Evolutionary conservation across 2,329 filamentous ascomycete genomes (phyloP).

Genomic region (Aureobasidium sp.): DNA sequence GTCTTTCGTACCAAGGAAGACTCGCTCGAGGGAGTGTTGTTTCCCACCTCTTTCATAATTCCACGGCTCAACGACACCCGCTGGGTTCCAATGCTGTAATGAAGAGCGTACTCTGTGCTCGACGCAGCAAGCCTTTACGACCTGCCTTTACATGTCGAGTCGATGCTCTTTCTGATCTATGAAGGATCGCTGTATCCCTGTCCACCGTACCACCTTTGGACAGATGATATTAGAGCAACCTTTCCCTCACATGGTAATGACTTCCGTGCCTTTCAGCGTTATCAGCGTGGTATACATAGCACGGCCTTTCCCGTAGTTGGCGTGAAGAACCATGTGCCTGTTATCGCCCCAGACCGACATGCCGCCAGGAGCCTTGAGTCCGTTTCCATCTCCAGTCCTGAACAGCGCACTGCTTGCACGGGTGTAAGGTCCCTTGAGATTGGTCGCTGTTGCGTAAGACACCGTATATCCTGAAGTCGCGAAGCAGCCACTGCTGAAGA

Average conservation of each 20-base stretch:
- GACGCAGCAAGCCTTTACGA: not conserved
- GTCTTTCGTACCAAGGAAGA: not conserved
- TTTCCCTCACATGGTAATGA: not conserved
- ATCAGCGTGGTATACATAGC: constrained; percentile 14
- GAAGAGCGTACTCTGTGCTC: not conserved
- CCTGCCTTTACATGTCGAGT: not conserved
- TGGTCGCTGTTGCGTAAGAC: constrained; percentile 20
- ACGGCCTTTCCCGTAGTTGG: constrained; percentile 17
- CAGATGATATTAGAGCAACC: no score
- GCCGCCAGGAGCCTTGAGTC: constrained; percentile 24
- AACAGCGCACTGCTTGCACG: constrained; percentile 19
- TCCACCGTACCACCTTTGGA: no score
- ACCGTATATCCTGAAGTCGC: constrained; percentile 20
- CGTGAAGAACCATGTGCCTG: constrained; percentile 26
- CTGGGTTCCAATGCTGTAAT: not conserved
- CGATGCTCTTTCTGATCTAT: not conserved
- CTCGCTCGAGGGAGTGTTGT: not conserved
- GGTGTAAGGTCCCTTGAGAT: constrained; percentile 19
- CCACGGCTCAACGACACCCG: not conserved
- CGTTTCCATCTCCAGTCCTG: constrained; percentile 18
- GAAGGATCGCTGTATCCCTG: no score
- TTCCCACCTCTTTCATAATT: not conserved
- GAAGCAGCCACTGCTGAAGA: constrained; percentile 23
- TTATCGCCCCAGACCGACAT: constrained; percentile 23
- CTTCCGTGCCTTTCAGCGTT: constrained; percentile 1